Percentiles rank a stretch among this genome's conserved stretches.
phyloP scores from a whole-genome alignment of 805 yeast species.

The Yamadazyma phyllophila region DNA sequence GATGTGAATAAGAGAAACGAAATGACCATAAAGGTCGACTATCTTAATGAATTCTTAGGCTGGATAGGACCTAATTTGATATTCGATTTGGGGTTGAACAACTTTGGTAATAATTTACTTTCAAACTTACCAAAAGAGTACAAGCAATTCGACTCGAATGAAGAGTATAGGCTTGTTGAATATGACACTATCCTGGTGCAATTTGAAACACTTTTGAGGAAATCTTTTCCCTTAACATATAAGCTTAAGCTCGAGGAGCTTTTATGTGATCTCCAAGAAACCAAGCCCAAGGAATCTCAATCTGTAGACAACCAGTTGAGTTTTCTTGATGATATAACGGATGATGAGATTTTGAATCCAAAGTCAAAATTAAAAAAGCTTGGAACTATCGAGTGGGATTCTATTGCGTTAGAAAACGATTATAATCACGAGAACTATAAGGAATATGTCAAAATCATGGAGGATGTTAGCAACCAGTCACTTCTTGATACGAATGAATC shows the following conservation, averaged over 20 bases:
- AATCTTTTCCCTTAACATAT: conserved; percentile 32
- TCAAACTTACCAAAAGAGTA: conserved; percentile 8
- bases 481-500: conserved; percentile 18
- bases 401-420: conserved; percentile 18
- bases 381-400: conserved; percentile 34
- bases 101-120: conserved; percentile 12
- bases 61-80: conserved; percentile 43
- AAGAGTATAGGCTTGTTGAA: not conserved
- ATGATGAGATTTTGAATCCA: conserved; percentile 30
- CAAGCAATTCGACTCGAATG: not conserved
- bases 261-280: conserved; percentile 19
- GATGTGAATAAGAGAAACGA: conserved; percentile 28
- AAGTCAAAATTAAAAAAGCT: conserved; percentile 21
- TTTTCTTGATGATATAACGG: conserved; percentile 38
- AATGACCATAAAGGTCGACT: conserved; percentile 25
- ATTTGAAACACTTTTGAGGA: conserved; percentile 21
- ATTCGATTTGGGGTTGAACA: conserved; percentile 32
- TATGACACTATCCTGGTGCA: conserved; percentile 2
- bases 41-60: conserved; percentile 33
- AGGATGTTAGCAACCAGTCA: conserved; percentile 13
- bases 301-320: conserved; percentile 28
- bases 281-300: conserved; percentile 6
- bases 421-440: conserved; percentile 19
- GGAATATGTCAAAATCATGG: conserved; percentile 20
- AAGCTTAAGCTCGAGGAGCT: conserved; percentile 35